Percentiles rank a stretch among this genome's conserved stretches.
phyloP scores from a whole-genome alignment of 106 monocot genomes.

The Dendrobium huoshanense region DNA sequence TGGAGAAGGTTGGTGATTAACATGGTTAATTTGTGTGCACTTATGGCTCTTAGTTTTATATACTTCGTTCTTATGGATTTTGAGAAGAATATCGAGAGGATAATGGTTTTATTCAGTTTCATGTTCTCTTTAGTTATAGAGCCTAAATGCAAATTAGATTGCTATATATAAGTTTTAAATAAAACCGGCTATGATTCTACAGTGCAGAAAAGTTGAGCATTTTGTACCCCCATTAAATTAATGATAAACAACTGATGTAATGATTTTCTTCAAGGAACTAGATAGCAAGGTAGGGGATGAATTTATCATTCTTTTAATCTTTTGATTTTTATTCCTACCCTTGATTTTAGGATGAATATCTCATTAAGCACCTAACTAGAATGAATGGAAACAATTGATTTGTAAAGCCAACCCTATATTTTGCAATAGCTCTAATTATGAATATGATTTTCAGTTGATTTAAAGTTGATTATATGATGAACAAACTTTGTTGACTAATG shows the following conservation, averaged over 20 bases:
- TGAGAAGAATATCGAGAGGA: background rate
- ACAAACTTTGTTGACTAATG: too few relatives aligned
- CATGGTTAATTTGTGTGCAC: background rate
- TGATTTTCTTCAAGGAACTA: background rate
- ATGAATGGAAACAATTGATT: background rate
- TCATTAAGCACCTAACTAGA: background rate
- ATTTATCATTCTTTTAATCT: background rate
- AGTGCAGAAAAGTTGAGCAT: background rate
- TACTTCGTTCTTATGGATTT: background rate
- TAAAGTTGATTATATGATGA: too few relatives aligned
- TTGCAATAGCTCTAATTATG: too few relatives aligned
- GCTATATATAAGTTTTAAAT: background rate
- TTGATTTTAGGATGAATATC: background rate
- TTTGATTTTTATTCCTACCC: background rate
- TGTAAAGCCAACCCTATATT: background rate
- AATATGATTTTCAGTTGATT: too few relatives aligned
- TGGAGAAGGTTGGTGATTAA: slow-evolving; percentile 20
- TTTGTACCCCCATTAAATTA: background rate
- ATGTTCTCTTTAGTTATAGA: background rate
- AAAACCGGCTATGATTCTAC: background rate
- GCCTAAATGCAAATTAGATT: background rate
- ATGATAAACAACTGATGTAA: background rate
- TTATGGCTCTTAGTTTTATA: background rate
- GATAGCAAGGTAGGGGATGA: background rate
- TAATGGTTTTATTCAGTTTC: background rate